A percentile compares a stretch with the other conserved stretches of the same genome.
phyloP scores from a whole-genome alignment of 148 eudicot genomes.

The Cornus florida region DNA sequence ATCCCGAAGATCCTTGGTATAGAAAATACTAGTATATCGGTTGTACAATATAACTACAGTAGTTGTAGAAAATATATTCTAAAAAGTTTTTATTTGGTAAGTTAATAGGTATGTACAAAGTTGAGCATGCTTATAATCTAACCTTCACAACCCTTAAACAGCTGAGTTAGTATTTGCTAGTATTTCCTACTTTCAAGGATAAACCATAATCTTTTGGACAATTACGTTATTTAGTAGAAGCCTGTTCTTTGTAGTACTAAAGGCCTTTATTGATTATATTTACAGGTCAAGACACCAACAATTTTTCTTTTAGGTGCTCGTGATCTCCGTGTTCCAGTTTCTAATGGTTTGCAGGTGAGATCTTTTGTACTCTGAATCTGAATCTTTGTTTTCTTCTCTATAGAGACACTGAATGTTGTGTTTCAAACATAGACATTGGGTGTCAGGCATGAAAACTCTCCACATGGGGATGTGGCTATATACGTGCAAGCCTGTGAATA shows the following conservation, averaged over 20 bases:
- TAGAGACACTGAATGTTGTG: background rate
- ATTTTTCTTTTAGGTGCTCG: conserved; percentile 77
- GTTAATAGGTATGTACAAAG: background rate
- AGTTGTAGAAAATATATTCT: too few relatives aligned
- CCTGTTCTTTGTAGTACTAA: background rate
- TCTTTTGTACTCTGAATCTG: background rate
- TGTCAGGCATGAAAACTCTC: background rate
- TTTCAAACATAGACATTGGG: background rate
- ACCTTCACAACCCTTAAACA: background rate
- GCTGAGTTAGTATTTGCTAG: background rate
- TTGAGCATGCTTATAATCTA: background rate
- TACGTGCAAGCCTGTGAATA: background rate
- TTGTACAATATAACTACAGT: background rate
- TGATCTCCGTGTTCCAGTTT: conserved; percentile 89
- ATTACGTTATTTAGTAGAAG: background rate
- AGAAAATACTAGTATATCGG: too few relatives aligned
- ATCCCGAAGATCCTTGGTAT: background rate
- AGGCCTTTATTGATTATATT: conserved; percentile 13
- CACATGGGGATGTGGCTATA: background rate
- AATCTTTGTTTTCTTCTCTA: background rate
- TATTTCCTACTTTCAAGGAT: background rate
- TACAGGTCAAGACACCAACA: conserved; percentile 91
- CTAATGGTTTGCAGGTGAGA: conserved; percentile 81
- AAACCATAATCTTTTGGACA: background rate
- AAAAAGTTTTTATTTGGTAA: too few relatives aligned